Base-by-base conservation (phyloP, 345 rosid species). In the Dipteronia sinensis region DNA sequence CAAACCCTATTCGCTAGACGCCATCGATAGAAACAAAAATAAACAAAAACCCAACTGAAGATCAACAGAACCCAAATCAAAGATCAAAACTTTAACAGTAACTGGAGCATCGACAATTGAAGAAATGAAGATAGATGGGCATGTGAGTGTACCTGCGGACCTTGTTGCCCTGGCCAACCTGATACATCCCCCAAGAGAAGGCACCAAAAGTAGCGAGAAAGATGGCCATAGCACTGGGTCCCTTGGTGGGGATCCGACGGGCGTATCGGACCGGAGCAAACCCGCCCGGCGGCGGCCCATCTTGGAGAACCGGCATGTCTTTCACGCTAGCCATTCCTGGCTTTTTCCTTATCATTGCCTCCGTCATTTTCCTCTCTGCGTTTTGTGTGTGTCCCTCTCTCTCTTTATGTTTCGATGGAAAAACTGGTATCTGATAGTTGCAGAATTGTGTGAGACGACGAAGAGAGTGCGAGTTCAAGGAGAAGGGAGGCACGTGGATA, bases 201-300 rank as follows among this genome's bases (percentile, higher is more conserved):
- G 89, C 90, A 64, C 98, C 98, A 16, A 93, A 87, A 44, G 95
- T 82, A 10, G 95, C 79, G 40, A 96, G 90, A 71, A 96, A 94
- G 46, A 96, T 92, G 56, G 99, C 99, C 82, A 90, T 76, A 34
- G 98, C 97, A 72, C 99, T 96, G 38, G 99, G 99, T 4, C 99
- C 99, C 77, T 88, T 88, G 80, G 73, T 96, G 25, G 99, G 98
- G 80, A 96, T 96, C 82, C 99, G 91, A 42, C 99, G 96, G 73
- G 99, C 98, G 79, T 84, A 94, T 17, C 99, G 87, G 31, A 94
- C 92, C 23, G 99, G 97, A 4, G 95, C 82, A 68, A 96, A 96
- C 55, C 99, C 99, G 29, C 99, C 98, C 49, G 99, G 98, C 29
- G 99, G 99, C 13, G 99, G 99, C 42, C 99, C 99, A 80, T 96